A percentile compares a stretch with the other conserved stretches of the same genome.
These are phyloP conservation scores for Candolleomyces aberdarensis DNA, from an alignment of 768 basidiomycete species.

Conservation along the genomic window DNA sequence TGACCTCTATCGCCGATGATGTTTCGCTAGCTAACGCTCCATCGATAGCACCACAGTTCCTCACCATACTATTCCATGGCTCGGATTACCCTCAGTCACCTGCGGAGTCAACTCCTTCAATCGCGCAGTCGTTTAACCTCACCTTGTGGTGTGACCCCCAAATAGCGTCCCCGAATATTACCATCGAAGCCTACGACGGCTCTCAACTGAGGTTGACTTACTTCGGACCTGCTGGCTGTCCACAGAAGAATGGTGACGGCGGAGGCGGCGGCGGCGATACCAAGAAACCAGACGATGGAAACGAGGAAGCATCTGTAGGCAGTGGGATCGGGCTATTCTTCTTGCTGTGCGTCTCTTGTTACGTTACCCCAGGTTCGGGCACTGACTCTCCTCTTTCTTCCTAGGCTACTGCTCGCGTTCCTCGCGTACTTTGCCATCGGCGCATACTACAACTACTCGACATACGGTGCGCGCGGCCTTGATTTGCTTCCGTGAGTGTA, in stretches of 20 bases:
- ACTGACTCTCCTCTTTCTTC: not conserved
- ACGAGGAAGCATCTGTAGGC: constrained; percentile 44
- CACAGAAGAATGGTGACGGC: constrained; percentile 24
- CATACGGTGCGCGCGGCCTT: constrained; percentile 78
- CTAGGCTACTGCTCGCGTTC: constrained; percentile 63
- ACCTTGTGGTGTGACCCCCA: constrained; percentile 54
- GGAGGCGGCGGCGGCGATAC: constrained; percentile 18
- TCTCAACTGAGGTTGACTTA: constrained; percentile 56
- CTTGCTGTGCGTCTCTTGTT: constrained; percentile 55
- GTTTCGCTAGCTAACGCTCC: constrained; percentile 5
- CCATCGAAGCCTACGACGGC: constrained; percentile 60
- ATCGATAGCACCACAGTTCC: constrained; percentile 46
- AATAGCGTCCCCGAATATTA: constrained; percentile 37
- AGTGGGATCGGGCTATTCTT: constrained; percentile 90
- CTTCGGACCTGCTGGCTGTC: constrained; percentile 60
- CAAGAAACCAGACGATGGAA: constrained; percentile 27
- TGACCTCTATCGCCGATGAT: not conserved
- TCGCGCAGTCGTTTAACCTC: constrained; percentile 57
- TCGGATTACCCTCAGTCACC: constrained; percentile 52
- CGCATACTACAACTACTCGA: constrained; percentile 85
- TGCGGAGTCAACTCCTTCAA: constrained; percentile 32
- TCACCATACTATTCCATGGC: constrained; percentile 59
- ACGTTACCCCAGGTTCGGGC: not conserved
- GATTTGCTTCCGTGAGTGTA: constrained; percentile 79
- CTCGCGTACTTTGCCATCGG: constrained; percentile 72